phyloP scores from a whole-genome alignment of 2,329 filamentous ascomycete genomes.

The Botrytis sinoallii region DNA sequence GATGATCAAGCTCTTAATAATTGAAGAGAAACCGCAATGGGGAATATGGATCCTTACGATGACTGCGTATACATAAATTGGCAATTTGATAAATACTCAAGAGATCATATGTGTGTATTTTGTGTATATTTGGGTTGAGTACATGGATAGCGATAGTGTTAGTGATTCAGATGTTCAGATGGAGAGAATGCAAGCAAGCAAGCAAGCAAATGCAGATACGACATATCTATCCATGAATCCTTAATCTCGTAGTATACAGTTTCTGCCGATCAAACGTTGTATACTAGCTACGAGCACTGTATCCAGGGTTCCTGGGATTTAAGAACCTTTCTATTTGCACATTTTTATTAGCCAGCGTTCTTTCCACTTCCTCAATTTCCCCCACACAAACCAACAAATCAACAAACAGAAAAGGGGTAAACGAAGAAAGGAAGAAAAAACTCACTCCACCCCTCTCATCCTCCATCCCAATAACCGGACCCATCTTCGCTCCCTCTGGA shows the following conservation, averaged over 20 bases:
- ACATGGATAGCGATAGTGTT: background rate
- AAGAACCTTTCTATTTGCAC: conserved; percentile 3
- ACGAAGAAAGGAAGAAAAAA: background rate
- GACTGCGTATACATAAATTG: fast-evolving
- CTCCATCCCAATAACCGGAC: conserved; percentile 15
- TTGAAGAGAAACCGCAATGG: background rate
- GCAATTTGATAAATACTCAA: background rate
- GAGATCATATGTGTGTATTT: background rate
- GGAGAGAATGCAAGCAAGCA: background rate
- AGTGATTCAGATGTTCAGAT: background rate
- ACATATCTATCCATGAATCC: background rate
- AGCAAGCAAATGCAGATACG: background rate
- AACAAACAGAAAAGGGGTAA: background rate
- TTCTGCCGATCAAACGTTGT: background rate
- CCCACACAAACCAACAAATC: background rate
- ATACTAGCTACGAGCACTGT: background rate
- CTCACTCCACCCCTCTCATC: conserved; percentile 19
- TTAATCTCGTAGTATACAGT: background rate
- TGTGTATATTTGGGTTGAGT: background rate
- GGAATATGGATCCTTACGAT: background rate
- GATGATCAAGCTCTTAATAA: background rate
- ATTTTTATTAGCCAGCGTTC: background rate
- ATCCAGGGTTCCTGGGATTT: background rate
- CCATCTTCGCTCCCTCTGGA: background rate
- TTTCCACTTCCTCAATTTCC: background rate